Evolutionary conservation across 2,329 filamentous ascomycete genomes (phyloP).

Genomic region (Penicillium sp.): DNA sequence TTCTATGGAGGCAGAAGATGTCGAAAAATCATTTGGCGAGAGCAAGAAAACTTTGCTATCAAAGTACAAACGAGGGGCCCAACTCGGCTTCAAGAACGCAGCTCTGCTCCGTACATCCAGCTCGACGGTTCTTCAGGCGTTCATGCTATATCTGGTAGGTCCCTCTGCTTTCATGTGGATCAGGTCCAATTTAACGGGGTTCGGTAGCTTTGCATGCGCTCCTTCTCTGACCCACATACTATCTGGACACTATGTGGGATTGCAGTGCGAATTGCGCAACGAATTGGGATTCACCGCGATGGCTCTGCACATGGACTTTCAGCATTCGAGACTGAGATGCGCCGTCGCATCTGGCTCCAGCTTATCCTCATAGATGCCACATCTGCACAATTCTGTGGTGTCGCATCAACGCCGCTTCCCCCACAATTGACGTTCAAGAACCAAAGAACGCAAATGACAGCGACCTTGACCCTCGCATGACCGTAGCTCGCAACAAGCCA

Average conservation of each 20-base stretch:
- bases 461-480: conserved; percentile 45
- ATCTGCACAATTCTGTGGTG: conserved; percentile 22
- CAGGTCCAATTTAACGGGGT: neutral
- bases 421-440: conserved; percentile 17
- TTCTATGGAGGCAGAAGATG: conserved; percentile 33
- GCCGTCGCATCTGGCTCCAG: conserved; percentile 32
- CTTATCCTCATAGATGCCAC: conserved; percentile 27
- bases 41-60: conserved; percentile 18
- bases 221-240: conserved; percentile 45
- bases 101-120: conserved; percentile 44
- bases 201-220: conserved; percentile 32
- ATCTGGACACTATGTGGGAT: conserved; percentile 52
- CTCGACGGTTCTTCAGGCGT: conserved; percentile 46
- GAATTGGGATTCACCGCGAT: conserved; percentile 51
- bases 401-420: conserved; percentile 15
- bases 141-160: conserved; percentile 45
- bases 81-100: conserved; percentile 20
- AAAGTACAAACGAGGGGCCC: conserved; percentile 17
- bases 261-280: conserved; percentile 47
- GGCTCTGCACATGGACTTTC: conserved; percentile 45
- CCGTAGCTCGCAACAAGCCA: conserved; percentile 41
- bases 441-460: conserved; percentile 46
- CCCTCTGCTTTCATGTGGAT: neutral
- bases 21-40: conserved; percentile 22
- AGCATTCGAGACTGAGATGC: conserved; percentile 46